Conservation (phyloP, 2,329 filamentous ascomycete genomes). For the Ascochyta rabiei region DNA sequence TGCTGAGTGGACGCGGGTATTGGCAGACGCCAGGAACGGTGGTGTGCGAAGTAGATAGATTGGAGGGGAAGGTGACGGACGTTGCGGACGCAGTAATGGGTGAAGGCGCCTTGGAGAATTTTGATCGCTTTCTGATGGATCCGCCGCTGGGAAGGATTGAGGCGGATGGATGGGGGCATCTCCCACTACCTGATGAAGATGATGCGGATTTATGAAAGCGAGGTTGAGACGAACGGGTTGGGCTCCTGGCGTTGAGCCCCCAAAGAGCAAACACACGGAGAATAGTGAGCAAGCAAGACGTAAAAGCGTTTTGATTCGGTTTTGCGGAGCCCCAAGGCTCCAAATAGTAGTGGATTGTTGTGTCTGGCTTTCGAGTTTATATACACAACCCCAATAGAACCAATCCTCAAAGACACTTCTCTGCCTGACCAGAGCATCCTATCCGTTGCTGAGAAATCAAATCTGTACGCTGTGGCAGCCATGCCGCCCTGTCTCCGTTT, state of each 20-base stretch:
- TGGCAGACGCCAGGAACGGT: background rate
- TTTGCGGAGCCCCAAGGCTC: slow-evolving; percentile 24
- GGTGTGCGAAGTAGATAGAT: slow-evolving; percentile 8
- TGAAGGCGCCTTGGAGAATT: background rate
- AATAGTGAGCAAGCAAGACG: background rate
- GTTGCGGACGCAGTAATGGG: background rate
- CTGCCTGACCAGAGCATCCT: background rate
- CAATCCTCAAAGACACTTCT: background rate
- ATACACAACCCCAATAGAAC: slow-evolving; percentile 21
- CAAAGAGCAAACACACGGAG: background rate
- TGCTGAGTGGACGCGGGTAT: background rate
- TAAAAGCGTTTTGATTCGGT: background rate
- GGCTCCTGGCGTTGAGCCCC: background rate
- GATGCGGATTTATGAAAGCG: background rate
- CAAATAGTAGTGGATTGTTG: slow-evolving; percentile 32
- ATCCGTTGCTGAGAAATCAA: background rate
- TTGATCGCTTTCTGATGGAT: background rate
- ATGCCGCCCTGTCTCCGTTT: background rate
- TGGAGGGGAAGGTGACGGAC: background rate
- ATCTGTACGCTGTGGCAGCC: background rate
- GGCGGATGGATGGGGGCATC: background rate
- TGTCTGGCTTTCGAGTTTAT: slow-evolving; percentile 24
- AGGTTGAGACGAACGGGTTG: background rate
- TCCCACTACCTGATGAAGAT: slow-evolving; percentile 2
- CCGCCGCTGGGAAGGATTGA: background rate